Evolutionary conservation across 805 yeast species (phyloP).

Genomic region (Kazachstania viticola): DNA sequence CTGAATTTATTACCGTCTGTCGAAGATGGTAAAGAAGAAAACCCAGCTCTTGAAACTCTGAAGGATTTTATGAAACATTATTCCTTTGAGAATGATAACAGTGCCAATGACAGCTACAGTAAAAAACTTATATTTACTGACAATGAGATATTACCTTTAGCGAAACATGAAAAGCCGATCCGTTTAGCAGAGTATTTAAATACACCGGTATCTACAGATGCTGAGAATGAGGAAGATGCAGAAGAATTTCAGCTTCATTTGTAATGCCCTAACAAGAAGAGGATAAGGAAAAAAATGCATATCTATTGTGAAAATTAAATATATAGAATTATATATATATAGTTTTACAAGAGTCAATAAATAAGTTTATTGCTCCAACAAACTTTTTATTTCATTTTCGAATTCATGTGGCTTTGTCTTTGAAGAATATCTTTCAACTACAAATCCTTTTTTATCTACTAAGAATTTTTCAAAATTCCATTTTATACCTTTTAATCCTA

Average conservation of each 20-base stretch:
- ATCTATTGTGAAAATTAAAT: background rate
- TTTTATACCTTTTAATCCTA: slow-evolving; percentile 60
- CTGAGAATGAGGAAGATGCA: background rate
- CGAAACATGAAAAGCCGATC: slow-evolving; percentile 2
- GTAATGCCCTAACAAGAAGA: no score
- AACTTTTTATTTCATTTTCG: slow-evolving; percentile 45
- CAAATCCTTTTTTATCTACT: slow-evolving; percentile 42
- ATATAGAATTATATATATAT: background rate
- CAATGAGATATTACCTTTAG: slow-evolving; percentile 16
- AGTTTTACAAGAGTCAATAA: background rate
- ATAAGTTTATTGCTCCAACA: slow-evolving; percentile 13
- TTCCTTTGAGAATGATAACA: slow-evolving; percentile 13
- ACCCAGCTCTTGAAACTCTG: slow-evolving; percentile 16
- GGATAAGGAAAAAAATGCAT: background rate
- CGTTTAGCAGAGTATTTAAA: slow-evolving; percentile 3
- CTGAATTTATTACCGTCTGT: slow-evolving; percentile 16
- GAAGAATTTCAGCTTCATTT: background rate
- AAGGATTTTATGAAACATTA: slow-evolving; percentile 17
- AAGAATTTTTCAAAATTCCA: slow-evolving; percentile 77
- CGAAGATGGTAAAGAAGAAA: slow-evolving; percentile 10
- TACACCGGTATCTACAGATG: slow-evolving; percentile 1
- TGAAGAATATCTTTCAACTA: slow-evolving; percentile 52
- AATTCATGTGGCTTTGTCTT: slow-evolving; percentile 54
- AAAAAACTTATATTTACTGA: slow-evolving; percentile 16
- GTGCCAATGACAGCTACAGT: slow-evolving; percentile 15